phyloP scores from a whole-genome alignment of 1,284 basidiomycete genomes.

The Waitea zeae region DNA sequence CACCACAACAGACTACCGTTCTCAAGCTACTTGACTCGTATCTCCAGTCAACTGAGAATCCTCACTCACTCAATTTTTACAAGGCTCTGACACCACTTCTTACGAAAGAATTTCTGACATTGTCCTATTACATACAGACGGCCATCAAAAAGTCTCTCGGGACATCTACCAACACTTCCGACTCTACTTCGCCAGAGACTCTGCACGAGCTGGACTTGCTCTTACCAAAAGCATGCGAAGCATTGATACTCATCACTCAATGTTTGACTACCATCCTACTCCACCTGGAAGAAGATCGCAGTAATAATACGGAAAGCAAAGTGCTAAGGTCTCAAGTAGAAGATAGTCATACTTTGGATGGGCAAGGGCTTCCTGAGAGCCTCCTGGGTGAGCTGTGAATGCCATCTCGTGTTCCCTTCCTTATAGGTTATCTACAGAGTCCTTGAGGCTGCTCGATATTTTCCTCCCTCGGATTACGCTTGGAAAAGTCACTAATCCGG shows the following conservation, averaged over 20 bases:
- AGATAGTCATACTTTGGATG: slow-evolving; percentile 13
- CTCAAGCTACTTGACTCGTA: slow-evolving; percentile 76
- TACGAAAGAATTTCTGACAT: slow-evolving; percentile 29
- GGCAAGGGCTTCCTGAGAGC: slow-evolving; percentile 34
- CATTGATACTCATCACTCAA: slow-evolving; percentile 61
- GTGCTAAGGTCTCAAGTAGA: slow-evolving; percentile 7
- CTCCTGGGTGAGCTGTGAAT: slow-evolving; percentile 34
- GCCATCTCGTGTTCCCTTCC: slow-evolving; percentile 1
- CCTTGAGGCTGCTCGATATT: slow-evolving; percentile 47
- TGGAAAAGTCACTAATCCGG: slow-evolving; percentile 31
- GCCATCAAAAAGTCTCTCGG: slow-evolving; percentile 32
- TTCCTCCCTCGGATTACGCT: slow-evolving; percentile 71
- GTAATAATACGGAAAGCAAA: slow-evolving; percentile 2
- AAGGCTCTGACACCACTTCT: slow-evolving; percentile 28
- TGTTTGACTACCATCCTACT: slow-evolving; percentile 55
- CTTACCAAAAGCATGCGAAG: slow-evolving; percentile 64
- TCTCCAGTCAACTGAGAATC: slow-evolving; percentile 29
- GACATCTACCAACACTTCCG: slow-evolving; percentile 4
- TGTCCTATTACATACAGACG: slow-evolving; percentile 31
- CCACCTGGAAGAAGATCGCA: slow-evolving; percentile 19
- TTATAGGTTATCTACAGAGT: slow-evolving; percentile 29
- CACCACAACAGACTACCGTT: slow-evolving; percentile 70
- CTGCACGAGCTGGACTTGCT: slow-evolving; percentile 35
- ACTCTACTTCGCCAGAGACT: slow-evolving; percentile 1
- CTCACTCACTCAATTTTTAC: neutral